Evolutionary conservation across 495 filamentous ascomycete genomes (phyloP), one percentile per base, ranked within the genome.

Genomic region (Amorphotheca resinae): DNA sequence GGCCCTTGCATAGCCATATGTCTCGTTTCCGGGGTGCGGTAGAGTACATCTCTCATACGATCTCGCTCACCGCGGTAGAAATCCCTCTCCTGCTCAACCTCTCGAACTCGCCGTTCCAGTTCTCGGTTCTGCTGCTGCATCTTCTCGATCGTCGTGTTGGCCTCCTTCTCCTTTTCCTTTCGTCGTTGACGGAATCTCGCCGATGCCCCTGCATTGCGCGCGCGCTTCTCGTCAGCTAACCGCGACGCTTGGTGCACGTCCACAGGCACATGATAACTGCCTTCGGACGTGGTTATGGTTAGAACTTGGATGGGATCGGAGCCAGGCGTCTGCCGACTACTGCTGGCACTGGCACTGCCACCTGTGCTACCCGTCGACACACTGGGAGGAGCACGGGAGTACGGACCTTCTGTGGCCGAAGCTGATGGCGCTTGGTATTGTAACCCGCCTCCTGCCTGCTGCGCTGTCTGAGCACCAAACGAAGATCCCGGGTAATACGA

Each of bases 201-300:
- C 31, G 87, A 95, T 6, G 91, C 91, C 33, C 84, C 85, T 38
- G 93, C 93, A 58, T 98, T 98, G 31, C 87, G 80, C 63, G 86
- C 84, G 38, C 85, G 71, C 62, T 95, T 96, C 64, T 93, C 85
- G 49, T 93, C 86, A 63, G 54, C 37, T 62, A 51, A 48, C 44
- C 47, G 33, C 31, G 54, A 56, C 23, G 54, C 54, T 45, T 52
- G 47, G 57, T 44, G 49, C 37, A 44, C 52, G 43, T 57, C 54
- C 34, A 57, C 54, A 38, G 54, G 54, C 41, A 57, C 49, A 22
- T 48, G 25, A 50, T 44, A 52, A 33, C 34, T 32, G 36, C 54
- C 54, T 45, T 45, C 16, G 14, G 45, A 39, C 21, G 48, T 54
- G 33, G 41, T 47, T 33, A 57, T 47, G 34, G 54, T 54, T 51